A percentile compares a stretch with the other conserved stretches of the same genome.
Conservation (phyloP, 129 eudicot genomes). For the Heracleum sosnowskyi region DNA sequence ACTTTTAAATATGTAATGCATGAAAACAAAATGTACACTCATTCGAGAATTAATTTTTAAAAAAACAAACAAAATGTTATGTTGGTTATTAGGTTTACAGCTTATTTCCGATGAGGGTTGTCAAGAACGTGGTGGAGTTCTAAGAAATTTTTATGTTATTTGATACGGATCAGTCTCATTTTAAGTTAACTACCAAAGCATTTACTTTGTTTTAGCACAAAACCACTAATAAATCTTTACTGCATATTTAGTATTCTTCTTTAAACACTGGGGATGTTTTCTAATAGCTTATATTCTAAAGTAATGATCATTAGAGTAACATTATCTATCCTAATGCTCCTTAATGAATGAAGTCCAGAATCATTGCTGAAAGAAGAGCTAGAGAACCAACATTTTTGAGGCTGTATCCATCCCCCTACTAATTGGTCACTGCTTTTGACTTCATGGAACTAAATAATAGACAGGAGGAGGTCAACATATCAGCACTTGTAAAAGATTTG, state of each 20-base stretch:
- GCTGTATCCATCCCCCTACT: background rate
- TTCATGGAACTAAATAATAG: background rate
- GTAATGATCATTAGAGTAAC: background rate
- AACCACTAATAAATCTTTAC: background rate
- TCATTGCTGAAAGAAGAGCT: constrained; percentile 5
- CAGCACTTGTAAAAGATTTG: background rate
- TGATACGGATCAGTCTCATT: too few relatives aligned
- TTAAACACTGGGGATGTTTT: background rate
- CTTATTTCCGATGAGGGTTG: background rate
- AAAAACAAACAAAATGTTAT: background rate
- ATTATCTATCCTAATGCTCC: background rate
- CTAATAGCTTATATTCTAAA: background rate
- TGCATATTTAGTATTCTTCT: background rate
- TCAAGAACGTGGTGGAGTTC: background rate
- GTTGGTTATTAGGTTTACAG: background rate
- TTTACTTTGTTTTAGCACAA: too few relatives aligned
- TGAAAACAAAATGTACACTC: background rate
- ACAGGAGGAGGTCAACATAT: background rate
- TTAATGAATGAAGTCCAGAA: background rate
- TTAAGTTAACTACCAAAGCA: too few relatives aligned
- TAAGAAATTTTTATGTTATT: too few relatives aligned
- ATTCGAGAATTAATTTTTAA: background rate
- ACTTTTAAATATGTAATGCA: constrained; percentile 16
- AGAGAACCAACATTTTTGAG: background rate
- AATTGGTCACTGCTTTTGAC: background rate